Evolutionary conservation across 768 basidiomycete genomes (phyloP), one percentile per base, ranked within the genome.

Genomic region (Rhodotorula babjevae): DNA sequence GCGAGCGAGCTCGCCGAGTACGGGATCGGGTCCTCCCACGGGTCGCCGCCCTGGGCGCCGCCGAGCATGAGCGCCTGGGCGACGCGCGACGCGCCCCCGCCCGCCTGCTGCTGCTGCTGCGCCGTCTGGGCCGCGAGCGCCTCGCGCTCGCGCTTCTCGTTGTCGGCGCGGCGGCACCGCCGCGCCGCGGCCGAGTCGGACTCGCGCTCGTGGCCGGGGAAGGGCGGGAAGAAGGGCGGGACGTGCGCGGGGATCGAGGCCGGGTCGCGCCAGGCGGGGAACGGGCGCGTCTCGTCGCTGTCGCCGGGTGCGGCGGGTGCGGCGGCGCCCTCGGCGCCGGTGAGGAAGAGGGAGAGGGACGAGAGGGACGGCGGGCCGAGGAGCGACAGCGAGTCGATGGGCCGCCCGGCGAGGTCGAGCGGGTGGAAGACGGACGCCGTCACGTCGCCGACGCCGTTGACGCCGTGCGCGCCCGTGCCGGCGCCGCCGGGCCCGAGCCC

Each of bases 11-110:
- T 68, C 52, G 67, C 56, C 29, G 44, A 46, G 49, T 65, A 69
- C 7, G 74, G 74, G 25, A 75, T 65, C 27, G 70, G 33, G 15
- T 66, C 70, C 27, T 36, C 31, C 74, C 74, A 75, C 3, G 74
- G 74, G 50, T 75, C 74, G 12, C 71, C 67, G 7, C 56, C 61
- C 23, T 52, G 68, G 9, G 65, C 72, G 12, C 58, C 66, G 4
- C 66, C 66, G 23, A 53, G 36, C 66, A 67, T 67, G 23, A 73
- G 27, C 25, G 72, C 68, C 46, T 61, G 58, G 25, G 70, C 65
- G 3, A 68, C 65, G 5, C 67, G 50, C 4, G 44, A 46, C 44
- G 44, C 44, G 44, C 44, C 42, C 61, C 58, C 56, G n/a, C n/a
- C 62, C 42, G 44, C 49, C 25, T 11, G 64, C 50, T 40, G 60